phyloP scores from a whole-genome alignment of 768 basidiomycete species.

The Mycena alexandri region DNA sequence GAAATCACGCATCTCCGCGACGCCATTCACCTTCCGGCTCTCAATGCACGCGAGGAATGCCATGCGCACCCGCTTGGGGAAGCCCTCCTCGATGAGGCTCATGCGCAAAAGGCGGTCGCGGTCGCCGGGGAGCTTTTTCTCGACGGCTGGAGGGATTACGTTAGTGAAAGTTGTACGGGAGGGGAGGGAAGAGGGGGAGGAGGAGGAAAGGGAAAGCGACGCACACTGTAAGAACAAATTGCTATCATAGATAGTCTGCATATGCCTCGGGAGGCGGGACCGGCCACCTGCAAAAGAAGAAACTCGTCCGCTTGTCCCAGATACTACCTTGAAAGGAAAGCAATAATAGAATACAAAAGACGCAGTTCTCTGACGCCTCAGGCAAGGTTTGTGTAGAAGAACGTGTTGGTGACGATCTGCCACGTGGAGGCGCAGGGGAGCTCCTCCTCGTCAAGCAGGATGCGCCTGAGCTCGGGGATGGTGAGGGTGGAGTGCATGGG shows the following conservation, averaged over 20 bases:
- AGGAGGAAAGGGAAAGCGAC: too few relatives aligned
- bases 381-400: constrained; percentile 97
- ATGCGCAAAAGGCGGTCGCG: constrained; percentile 83
- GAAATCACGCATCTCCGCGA: constrained; percentile 76
- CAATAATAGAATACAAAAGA: too few relatives aligned
- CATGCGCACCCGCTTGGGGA: constrained; percentile 90
- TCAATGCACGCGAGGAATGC: constrained; percentile 93
- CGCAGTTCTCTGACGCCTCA: constrained; percentile 81
- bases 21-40: constrained; percentile 92
- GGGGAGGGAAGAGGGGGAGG: constrained; percentile 6
- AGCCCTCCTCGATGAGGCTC: constrained; percentile 95
- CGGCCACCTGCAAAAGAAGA: constrained; percentile 66
- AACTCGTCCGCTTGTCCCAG: too few relatives aligned
- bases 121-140: constrained; percentile 91
- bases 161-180: background rate
- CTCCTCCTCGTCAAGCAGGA: constrained; percentile 93
- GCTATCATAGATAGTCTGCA: constrained; percentile 95
- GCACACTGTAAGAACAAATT: constrained; percentile 76
- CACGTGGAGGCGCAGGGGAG: constrained; percentile 87
- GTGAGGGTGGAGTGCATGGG: constrained; percentile 93
- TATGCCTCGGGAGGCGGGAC: constrained; percentile 87
- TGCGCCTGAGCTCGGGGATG: constrained; percentile 94
- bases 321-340: too few relatives aligned
- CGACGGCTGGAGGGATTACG: constrained; percentile 67
- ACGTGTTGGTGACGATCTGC: constrained; percentile 89